Evolutionary conservation across 2,329 filamentous ascomycete genomes (phyloP).

Genomic region (Herpomyces periplanetae): DNA sequence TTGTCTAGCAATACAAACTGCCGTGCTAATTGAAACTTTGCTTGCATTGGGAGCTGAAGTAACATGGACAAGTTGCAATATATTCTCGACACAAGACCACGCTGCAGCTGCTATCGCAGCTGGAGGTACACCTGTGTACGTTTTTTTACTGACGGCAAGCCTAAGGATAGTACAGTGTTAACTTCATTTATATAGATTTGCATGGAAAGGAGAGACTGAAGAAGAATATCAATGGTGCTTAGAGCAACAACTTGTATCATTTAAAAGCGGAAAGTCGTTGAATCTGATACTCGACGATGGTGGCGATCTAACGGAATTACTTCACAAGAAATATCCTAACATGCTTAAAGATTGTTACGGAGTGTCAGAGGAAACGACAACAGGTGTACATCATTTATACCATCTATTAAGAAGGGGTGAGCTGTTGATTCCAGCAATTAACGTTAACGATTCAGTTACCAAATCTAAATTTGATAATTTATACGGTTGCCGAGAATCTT

Average conservation of each 20-base stretch:
- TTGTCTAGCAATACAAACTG: conserved; percentile 51
- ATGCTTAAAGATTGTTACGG: conserved; percentile 93
- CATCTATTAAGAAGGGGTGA: conserved; percentile 60
- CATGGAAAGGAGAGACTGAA: conserved; percentile 73
- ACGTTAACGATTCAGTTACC: conserved; percentile 98
- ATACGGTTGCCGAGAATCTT: conserved; percentile 93
- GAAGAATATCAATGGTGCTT: conserved; percentile 99
- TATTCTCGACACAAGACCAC: conserved; percentile 97
- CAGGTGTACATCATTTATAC: conserved; percentile 97
- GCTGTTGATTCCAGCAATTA: conserved; percentile 79
- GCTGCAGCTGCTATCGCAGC: conserved; percentile 90
- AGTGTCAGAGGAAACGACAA: conserved; percentile 97
- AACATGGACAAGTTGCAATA: conserved; percentile 97
- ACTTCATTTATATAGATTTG: conserved; percentile 11
- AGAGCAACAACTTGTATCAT: conserved; percentile 82
- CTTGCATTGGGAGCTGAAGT: conserved; percentile 78
- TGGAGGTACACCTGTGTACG: conserved; percentile 42
- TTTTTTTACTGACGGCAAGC: conserved; percentile 14
- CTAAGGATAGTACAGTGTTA: conserved; percentile 1
- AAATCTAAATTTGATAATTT: conserved; percentile 99
- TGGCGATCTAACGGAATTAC: conserved; percentile 75
- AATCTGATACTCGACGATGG: conserved; percentile 98
- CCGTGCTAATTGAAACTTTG: conserved; percentile 94
- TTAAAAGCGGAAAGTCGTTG: conserved; percentile 82
- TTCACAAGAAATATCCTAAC: conserved; percentile 94